A percentile compares a stretch with the other conserved stretches of the same genome.
Evolutionary conservation across 805 yeast species (phyloP).

Genomic region (Starmerella powellii): DNA sequence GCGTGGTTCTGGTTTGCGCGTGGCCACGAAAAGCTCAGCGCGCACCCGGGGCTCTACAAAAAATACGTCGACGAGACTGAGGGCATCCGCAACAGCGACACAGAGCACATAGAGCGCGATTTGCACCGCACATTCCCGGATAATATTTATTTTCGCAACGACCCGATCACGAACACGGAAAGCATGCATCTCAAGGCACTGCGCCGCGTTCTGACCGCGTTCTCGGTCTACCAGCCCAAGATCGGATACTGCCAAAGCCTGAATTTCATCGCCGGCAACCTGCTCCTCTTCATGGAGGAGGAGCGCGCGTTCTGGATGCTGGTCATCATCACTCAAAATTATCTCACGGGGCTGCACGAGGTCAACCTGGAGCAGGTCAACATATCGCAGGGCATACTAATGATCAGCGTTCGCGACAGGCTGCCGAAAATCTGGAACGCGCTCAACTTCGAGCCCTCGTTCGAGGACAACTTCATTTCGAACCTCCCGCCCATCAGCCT

Average conservation of each 20-base stretch:
- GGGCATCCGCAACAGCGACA: conserved; percentile 50
- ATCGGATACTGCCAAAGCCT: conserved; percentile 95
- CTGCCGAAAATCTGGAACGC: conserved; percentile 69
- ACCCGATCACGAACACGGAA: conserved; percentile 34
- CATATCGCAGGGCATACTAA: conserved; percentile 84
- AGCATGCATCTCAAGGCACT: conserved; percentile 36
- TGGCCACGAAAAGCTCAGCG: conserved; percentile 61
- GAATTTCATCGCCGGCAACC: conserved; percentile 79
- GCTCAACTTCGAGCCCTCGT: conserved; percentile 35
- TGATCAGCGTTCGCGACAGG: conserved; percentile 74
- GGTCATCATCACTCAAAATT: conserved; percentile 73
- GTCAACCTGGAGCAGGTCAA: conserved; percentile 86
- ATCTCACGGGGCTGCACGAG: conserved; percentile 85
- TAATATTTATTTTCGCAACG: conserved; percentile 60
- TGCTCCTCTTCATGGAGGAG: conserved; percentile 75
- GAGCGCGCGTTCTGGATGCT: conserved; percentile 93
- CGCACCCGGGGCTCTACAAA: conserved; percentile 64
- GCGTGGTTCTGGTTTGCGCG: conserved; percentile 95
- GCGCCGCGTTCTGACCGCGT: conserved; percentile 70
- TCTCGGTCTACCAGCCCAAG: conserved; percentile 72
- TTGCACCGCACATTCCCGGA: conserved; percentile 92
- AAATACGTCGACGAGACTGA: conserved; percentile 48
- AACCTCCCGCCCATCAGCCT: conserved; percentile 82
- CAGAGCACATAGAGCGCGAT: conserved; percentile 90
- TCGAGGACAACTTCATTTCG: conserved; percentile 40